Conservation (phyloP, 257 asterid genomes). For the Nicotiana attenuata region DNA sequence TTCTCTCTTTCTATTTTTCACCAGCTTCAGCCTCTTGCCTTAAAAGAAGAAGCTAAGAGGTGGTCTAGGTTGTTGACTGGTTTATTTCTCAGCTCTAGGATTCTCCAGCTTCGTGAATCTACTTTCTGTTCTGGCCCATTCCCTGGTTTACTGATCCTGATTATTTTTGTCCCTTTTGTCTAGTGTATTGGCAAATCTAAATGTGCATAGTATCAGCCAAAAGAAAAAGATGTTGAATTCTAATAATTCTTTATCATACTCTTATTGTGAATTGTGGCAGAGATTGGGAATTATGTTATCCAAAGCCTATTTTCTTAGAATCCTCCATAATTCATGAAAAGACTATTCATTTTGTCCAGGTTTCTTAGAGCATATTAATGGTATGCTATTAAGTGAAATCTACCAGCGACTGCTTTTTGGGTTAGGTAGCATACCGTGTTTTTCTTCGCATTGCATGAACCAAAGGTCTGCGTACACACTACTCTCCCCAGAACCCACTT, state of each 20-base stretch:
- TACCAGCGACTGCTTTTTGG: not conserved
- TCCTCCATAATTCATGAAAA: not conserved
- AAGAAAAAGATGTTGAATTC: not conserved
- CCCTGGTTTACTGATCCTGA: not conserved
- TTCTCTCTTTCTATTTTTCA: not conserved
- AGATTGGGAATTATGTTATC: not conserved
- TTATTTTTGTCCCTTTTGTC: not conserved
- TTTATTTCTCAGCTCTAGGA: not conserved
- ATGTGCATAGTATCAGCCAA: not conserved
- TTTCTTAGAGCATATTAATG: not conserved
- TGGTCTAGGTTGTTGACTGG: not conserved
- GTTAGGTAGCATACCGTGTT: not conserved
- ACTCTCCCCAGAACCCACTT: too few species aligned
- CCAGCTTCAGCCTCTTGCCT: not conserved
- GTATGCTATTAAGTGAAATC: not conserved
- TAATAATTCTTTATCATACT: not conserved
- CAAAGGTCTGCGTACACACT: not conserved
- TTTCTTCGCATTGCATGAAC: not conserved
- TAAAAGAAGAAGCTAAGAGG: slow-evolving; percentile 1
- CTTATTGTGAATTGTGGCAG: not conserved
- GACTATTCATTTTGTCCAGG: not conserved
- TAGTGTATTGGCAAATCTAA: not conserved
- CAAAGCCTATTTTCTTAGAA: not conserved
- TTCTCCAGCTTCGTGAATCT: not conserved
- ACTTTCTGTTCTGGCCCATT: not conserved